A percentile compares a stretch with the other conserved stretches of the same genome.
Evolutionary conservation across 805 yeast species (phyloP).

Genomic region (Zygotorulaspora danielsina): DNA sequence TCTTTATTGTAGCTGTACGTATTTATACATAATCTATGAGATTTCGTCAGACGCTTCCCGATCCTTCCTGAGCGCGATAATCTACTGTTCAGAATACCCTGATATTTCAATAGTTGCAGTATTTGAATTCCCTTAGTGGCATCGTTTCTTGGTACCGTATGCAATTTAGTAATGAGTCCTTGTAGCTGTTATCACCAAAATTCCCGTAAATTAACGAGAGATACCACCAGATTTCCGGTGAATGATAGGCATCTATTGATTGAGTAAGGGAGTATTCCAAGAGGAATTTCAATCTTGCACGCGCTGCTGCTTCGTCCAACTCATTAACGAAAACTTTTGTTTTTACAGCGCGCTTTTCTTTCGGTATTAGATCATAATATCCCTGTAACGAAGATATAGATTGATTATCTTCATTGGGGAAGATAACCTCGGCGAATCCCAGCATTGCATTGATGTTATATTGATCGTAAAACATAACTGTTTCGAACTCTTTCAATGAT

Average conservation of each 20-base stretch:
- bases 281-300: slow-evolving; percentile 46
- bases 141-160: slow-evolving; percentile 58
- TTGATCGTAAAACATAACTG: slow-evolving; percentile 48
- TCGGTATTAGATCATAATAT: slow-evolving; percentile 6
- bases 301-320: slow-evolving; percentile 56
- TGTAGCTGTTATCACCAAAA: slow-evolving; percentile 47
- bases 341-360: neutral
- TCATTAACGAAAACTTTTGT: slow-evolving; percentile 44
- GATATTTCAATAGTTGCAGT: slow-evolving; percentile 28
- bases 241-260: slow-evolving; percentile 41
- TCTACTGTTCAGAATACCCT: no score
- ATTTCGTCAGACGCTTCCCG: no score
- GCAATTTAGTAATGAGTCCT: slow-evolving; percentile 57
- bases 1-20: no score
- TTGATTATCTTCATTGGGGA: slow-evolving; percentile 39
- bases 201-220: slow-evolving; percentile 59
- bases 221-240: slow-evolving; percentile 67
- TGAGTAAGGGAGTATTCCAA: slow-evolving; percentile 37
- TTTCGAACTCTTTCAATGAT: slow-evolving; percentile 62
- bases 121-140: slow-evolving; percentile 46
- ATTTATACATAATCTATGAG: no score
- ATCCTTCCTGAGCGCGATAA: no score
- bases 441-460: slow-evolving; percentile 49
- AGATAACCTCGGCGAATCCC: slow-evolving; percentile 50
- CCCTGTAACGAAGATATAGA: slow-evolving; percentile 2